These are phyloP conservation scores for Mycena pura DNA, from an alignment of 768 basidiomycete genomes.

Conservation along the genomic window DNA sequence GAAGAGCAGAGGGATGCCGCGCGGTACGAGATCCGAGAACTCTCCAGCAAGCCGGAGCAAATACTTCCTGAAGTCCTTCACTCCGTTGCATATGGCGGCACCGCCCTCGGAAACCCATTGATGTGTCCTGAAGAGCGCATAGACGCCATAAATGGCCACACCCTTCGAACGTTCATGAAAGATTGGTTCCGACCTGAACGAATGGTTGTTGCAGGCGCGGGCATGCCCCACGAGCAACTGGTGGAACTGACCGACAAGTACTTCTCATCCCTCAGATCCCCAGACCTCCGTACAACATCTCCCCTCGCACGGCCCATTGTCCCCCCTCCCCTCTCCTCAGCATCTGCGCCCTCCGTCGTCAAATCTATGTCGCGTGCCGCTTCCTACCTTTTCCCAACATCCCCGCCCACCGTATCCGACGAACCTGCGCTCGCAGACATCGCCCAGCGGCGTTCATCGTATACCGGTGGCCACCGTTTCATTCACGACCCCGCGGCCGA, in stretches of 20 bases:
- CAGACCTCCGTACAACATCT: slow-evolving; percentile 33
- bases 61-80: slow-evolving; percentile 92
- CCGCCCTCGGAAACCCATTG: slow-evolving; percentile 88
- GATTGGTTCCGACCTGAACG: slow-evolving; percentile 93
- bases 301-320: slow-evolving; percentile 46
- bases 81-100: slow-evolving; percentile 77
- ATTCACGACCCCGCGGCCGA: slow-evolving; percentile 67
- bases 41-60: slow-evolving; percentile 89
- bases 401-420: slow-evolving; percentile 32
- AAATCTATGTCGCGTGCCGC: slow-evolving; percentile 81
- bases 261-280: slow-evolving; percentile 72
- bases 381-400: slow-evolving; percentile 70
- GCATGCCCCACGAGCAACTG: slow-evolving; percentile 88
- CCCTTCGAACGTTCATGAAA: slow-evolving; percentile 68
- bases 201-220: slow-evolving; percentile 95
- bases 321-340: slow-evolving; percentile 64
- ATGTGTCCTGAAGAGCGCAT: slow-evolving; percentile 89
- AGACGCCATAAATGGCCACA: slow-evolving; percentile 62
- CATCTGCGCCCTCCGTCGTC: slow-evolving; percentile 57
- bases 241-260: slow-evolving; percentile 86
- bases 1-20: slow-evolving; percentile 86
- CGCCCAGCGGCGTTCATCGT: slow-evolving; percentile 56
- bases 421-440: slow-evolving; percentile 39
- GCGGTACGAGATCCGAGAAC: slow-evolving; percentile 88
- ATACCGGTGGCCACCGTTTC: slow-evolving; percentile 86